Evolutionary conservation across 495 filamentous ascomycete species (phyloP), one percentile per base, ranked within the genome.

Genomic region (Margaritispora aquatica): DNA sequence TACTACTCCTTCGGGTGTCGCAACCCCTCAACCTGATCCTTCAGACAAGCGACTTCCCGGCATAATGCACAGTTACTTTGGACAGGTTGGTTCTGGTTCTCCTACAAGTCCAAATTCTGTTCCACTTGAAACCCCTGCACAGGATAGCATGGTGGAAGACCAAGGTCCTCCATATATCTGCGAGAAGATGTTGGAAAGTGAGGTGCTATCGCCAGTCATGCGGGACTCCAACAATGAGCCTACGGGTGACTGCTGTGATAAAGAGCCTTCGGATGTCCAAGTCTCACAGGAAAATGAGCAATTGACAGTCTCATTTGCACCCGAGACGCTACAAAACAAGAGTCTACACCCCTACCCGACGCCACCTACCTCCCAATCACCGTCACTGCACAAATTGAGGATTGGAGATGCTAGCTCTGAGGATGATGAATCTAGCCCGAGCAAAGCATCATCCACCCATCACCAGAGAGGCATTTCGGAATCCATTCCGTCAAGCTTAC

Each of bases 21-120:
- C 88, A 46, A 97, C 92, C 38, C 92, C 92, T 36, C 88, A 89
- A 63, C 92, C 92, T 36, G 90, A 97, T 74, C 87, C 82, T 52
- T 84, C 85, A 46, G 92, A 97, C 75, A 96, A 94, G 72, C 87
- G 92, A 70, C 77, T 92, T 68, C 92, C 92, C 48, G 88, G 89
- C 67, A 90, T 96, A 72, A 85, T 90, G 80, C 77, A 81, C 69
- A 92, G 86, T 78, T 96, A 90, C 80, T 96, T 94, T 81, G 88
- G 88, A 76, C 92, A 97, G 92, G 92, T 97, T 93, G 82, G 92
- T 96, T 80, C 72, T 75, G 57, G 60, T 67, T 80, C 73, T 75
- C 76, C 73, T 75, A 74, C 73, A 72, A 74, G 69, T 73, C 71
- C 73, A 66, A 71, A 61, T 79, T 62, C 62, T 38, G 57, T 57